Evolutionary conservation across 2,329 filamentous ascomycete genomes (phyloP), one percentile per base, ranked within the genome.

Genomic region (Zymoseptoria tritici): DNA sequence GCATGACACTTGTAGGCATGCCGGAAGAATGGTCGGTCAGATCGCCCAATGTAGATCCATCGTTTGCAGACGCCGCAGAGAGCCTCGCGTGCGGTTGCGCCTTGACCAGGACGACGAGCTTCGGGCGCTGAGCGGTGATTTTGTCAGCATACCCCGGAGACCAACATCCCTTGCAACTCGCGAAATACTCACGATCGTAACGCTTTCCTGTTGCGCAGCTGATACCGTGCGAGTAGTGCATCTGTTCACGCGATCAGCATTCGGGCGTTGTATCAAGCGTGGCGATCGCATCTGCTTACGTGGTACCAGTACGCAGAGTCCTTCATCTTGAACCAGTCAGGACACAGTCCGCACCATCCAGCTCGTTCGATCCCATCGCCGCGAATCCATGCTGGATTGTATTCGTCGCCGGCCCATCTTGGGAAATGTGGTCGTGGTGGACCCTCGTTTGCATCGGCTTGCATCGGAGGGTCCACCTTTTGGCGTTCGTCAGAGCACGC

Each of bases 261-360:
- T 11, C 53, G 24, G 16, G n/a, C 36, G 36, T 11, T 46, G 13
- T n/a, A 46, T 9, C 26, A 29, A 29, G 26, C 26, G 36, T 11
- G n/a, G 16, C 36, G 13, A 46, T 46, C 13, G 26, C 26, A 46
- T 46, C 36, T 9, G 26, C 52, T 24, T n/a, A 63, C 61, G 78
- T 95, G 90, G 74, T 95, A 95, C 90, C 91, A 95, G 73, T 90
- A 96, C 6, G 90, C 90, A 58, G 88, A 92, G 76, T 95, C 94
- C 78, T 94, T 95, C 60, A 96, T 79, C 16, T 92, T 89, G 57
- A 93, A 82, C 91, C 91, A 95, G 2, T 89, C 88, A 73, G 91
- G 92, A 79, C 90, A 95, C 67, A 93, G 89, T 21, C 90, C 89
- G 69, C 90, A 95, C 90, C 90, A 96, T 3, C 90, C 90, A 73